A percentile compares a stretch with the other conserved stretches of the same genome.
Evolutionary conservation across 163 green algal species (phyloP).

Genomic region (Scenedesmus sp.): DNA sequence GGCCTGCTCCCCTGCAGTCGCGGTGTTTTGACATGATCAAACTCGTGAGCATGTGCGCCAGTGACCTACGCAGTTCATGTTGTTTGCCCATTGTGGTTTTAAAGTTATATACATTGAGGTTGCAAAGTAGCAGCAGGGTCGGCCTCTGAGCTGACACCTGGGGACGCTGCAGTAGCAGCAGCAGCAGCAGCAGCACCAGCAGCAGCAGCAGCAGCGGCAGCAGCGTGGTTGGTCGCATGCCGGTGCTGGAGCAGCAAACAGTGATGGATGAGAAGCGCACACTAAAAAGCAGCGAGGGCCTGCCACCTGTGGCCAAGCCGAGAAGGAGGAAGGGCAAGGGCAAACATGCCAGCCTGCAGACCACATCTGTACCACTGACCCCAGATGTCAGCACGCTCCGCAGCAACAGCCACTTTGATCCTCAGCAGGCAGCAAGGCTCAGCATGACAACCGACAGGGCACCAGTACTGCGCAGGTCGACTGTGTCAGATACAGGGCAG

Average conservation of each 20-base stretch:
- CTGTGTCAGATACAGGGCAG: slow-evolving; percentile 38
- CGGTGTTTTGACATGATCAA: neutral
- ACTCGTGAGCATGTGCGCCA: neutral
- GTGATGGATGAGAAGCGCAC: neutral
- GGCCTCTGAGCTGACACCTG: neutral
- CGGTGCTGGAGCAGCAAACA: neutral
- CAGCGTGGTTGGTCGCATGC: neutral
- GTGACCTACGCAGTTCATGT: neutral
- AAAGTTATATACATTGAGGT: neutral
- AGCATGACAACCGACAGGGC: slow-evolving; percentile 7
- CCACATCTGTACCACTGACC: slow-evolving; percentile 37
- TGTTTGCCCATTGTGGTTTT: neutral
- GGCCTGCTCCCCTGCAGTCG: neutral
- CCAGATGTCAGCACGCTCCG: neutral
- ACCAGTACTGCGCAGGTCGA: neutral
- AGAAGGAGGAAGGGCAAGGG: neutral
- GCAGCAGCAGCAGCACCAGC: neutral
- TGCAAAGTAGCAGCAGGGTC: too few species aligned
- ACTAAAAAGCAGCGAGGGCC: neutral
- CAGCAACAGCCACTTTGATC: slow-evolving; percentile 13
- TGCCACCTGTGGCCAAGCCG: neutral
- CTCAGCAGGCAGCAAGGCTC: neutral
- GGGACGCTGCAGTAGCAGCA: neutral
- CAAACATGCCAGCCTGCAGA: slow-evolving; percentile 21
- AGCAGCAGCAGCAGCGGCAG: neutral